phyloP scores from a whole-genome alignment of 108 stramenopile genomes.

The Stephanodiscus triporus region DNA sequence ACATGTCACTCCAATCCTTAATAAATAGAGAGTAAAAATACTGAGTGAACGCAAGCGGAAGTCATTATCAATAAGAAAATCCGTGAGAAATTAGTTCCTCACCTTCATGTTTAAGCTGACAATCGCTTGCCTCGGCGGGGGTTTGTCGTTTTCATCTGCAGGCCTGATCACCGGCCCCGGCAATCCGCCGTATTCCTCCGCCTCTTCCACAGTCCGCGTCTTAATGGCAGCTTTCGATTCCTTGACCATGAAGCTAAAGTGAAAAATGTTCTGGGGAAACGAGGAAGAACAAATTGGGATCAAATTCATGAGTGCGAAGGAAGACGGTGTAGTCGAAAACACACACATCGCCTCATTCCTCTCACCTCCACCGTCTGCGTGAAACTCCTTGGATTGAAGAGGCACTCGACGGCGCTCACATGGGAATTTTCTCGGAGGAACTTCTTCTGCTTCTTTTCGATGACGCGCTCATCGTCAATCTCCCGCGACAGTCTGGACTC shows the following conservation, averaged over 20 bases:
- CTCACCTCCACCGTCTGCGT: constrained; percentile 82
- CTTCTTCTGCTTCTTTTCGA: constrained; percentile 41
- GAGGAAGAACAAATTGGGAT: neutral
- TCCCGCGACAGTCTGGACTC: constrained; percentile 19
- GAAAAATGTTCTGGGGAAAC: constrained; percentile 66
- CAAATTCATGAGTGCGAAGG: neutral
- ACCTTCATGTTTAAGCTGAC: constrained; percentile 67
- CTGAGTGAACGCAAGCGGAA: neutral
- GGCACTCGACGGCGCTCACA: constrained; percentile 57
- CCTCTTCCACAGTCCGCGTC: constrained; percentile 30
- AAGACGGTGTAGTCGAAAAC: neutral
- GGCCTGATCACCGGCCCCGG: constrained; percentile 42
- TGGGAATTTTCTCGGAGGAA: constrained; percentile 42
- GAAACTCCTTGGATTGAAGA: constrained; percentile 86
- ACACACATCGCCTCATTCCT: neutral
- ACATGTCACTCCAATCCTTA: constrained; percentile 77
- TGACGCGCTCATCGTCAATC: constrained; percentile 18
- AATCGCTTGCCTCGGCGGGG: constrained; percentile 63
- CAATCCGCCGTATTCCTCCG: constrained; percentile 22
- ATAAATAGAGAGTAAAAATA: neutral
- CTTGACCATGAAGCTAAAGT: constrained; percentile 84
- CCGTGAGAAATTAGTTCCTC: neutral
- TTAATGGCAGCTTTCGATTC: constrained; percentile 51
- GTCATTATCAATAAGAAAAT: neutral
- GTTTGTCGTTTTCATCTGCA: neutral